Evolutionary conservation across 306 rosid species (phyloP), one percentile per base, ranked within the genome.

Genomic region (Amphicarpaea edgeworthii): DNA sequence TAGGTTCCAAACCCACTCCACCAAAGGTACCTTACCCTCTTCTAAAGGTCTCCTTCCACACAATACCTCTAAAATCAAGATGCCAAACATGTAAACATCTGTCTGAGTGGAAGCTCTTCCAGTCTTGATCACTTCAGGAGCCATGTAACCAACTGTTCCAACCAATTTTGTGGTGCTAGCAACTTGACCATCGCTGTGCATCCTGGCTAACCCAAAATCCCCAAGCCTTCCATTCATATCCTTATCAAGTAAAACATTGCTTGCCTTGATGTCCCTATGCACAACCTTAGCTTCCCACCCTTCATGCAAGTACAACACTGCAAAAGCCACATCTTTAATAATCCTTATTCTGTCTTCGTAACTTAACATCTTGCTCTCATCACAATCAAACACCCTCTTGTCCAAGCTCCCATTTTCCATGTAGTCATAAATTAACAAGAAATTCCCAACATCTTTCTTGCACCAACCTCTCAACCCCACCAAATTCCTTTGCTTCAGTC

Each of bases 361-460:
- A 7, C 69, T 75, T 51, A 92, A 65, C 84, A 86, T 82, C 72
- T 77, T 84, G 12, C 73, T 80, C 40, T 83, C 86, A 34, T 83
- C 89, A 61, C 79, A 78, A 17, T 88, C 86, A 68, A 88, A 86
- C 15, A 94, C 83, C 80, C 93, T 70, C 69, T 85, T 85, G 60
- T 94, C 97, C 37, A 94, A 80, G 58, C 98, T 92, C 24, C 95
- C 97, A 57, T 94, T 94, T 72, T 88, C 96, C 97, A 94, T 90
- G 24, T 87, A 91, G 8, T 94, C 95, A 79, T 94, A 94, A 15
- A 90, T 76, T 47, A 94, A 41, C 38, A 94, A 67, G 90, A 94
- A 88, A 77, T 43, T 73, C 2, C 96, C 92, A 19, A 46, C 42
- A 30, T 92, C 93, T 83, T 69, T 75, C 81, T 94, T 94, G 57